phyloP scores from a whole-genome alignment of 768 basidiomycete genomes.

The Boletales sp. region DNA sequence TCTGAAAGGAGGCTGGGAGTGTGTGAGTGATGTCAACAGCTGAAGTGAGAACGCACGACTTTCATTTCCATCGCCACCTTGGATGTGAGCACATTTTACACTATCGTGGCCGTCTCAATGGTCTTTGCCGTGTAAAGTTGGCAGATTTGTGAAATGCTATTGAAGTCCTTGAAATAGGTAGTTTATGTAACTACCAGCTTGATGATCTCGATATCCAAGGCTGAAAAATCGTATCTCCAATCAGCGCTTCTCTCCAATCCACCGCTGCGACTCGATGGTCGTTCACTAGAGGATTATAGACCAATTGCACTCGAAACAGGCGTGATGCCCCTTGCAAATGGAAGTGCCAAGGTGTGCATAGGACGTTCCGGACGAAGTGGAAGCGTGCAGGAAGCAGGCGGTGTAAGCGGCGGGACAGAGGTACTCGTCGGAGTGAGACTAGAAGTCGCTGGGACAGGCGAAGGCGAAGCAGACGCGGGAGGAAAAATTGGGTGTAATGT shows the following conservation, averaged over 20 bases:
- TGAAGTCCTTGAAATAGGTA: too few species aligned
- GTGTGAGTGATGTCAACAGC: constrained; percentile 92
- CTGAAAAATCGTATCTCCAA: constrained; percentile 76
- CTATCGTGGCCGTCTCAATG: too few species aligned
- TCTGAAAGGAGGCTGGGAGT: constrained; percentile 92
- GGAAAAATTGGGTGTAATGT: constrained; percentile 68
- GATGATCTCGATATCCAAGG: constrained; percentile 51
- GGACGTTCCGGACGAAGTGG: constrained; percentile 66
- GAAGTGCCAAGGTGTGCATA: constrained; percentile 74
- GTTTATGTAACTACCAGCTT: too few species aligned
- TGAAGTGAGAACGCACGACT: constrained; percentile 30
- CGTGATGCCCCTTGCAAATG: constrained; percentile 77
- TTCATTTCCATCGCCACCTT: background rate
- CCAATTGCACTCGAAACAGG: constrained; percentile 72
- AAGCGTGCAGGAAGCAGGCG: constrained; percentile 69
- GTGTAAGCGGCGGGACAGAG: constrained; percentile 76
- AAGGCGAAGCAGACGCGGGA: constrained; percentile 48
- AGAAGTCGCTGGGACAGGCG: constrained; percentile 59
- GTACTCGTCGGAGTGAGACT: constrained; percentile 75
- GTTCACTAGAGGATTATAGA: constrained; percentile 62
- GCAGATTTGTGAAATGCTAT: too few species aligned
- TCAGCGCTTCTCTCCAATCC: constrained; percentile 55
- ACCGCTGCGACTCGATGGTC: constrained; percentile 76
- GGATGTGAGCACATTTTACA: background rate
- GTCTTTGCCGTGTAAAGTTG: too few species aligned